Evolutionary conservation across 78 protist genomes (phyloP).

Genomic region (Dictyostelium firmibasis): DNA sequence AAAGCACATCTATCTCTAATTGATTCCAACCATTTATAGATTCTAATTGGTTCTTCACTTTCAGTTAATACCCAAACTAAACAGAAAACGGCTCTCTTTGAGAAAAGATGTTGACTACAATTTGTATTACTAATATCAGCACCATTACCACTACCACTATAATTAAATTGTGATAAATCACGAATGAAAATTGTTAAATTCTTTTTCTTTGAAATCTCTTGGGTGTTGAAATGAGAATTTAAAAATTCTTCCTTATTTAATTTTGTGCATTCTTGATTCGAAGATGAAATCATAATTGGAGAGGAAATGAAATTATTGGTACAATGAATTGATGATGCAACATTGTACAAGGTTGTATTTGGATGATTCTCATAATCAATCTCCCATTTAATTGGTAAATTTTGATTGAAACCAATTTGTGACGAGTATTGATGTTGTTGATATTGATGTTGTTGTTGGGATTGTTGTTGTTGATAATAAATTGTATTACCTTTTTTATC

Average conservation of each 20-base stretch:
- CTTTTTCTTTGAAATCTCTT: neutral
- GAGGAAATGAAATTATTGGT: neutral
- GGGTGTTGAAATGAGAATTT: too few species aligned
- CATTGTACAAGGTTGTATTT: neutral
- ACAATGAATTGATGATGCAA: neutral
- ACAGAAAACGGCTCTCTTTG: conserved; percentile 15
- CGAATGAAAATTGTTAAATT: conserved; percentile 22
- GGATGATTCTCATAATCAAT: conserved; percentile 1
- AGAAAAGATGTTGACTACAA: conserved; percentile 57
- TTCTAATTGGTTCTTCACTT: conserved; percentile 43
- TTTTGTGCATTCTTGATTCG: neutral
- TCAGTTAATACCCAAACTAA: conserved; percentile 35
- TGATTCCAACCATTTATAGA: conserved; percentile 32
- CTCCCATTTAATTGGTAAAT: conserved; percentile 2
- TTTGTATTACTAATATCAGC: neutral
- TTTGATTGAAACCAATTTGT: neutral
- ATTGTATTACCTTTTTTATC: neutral
- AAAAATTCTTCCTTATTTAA: neutral
- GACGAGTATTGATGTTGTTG: neutral
- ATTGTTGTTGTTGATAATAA: neutral
- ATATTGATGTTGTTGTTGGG: neutral
- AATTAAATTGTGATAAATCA: neutral
- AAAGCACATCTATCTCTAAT: conserved; percentile 39
- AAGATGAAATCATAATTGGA: neutral
- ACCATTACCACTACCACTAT: neutral